Conservation (phyloP, 1,284 basidiomycete genomes). For the Malassezia vespertilionis region DNA sequence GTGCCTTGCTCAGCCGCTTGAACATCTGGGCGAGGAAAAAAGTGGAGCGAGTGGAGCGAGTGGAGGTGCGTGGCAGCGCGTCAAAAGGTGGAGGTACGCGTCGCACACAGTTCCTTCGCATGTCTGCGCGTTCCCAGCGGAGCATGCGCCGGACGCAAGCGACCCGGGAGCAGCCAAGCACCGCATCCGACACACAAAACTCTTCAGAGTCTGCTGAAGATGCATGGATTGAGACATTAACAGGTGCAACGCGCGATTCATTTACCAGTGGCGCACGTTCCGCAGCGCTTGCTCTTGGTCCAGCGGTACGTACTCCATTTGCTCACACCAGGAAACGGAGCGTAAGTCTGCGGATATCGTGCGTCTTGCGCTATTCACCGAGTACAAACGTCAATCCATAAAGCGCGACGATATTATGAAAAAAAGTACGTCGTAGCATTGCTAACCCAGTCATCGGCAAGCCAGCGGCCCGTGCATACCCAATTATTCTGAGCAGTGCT, state of each 20-base stretch:
- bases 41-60: no score
- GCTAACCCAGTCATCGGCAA: constrained; percentile 16
- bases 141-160: not conserved
- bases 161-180: no score
- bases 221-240: no score
- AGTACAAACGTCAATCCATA: constrained; percentile 17
- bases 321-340: constrained; percentile 11
- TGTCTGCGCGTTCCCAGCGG: not conserved
- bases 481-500: constrained; percentile 19
- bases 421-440: constrained; percentile 2
- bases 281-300: not conserved
- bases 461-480: constrained; percentile 18
- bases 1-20: constrained; percentile 11
- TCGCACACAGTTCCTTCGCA: constrained; percentile 6
- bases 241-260: no score
- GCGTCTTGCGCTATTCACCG: constrained; percentile 23
- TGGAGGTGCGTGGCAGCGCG: no score
- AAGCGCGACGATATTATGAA: constrained; percentile 19
- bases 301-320: constrained; percentile 4
- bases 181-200: no score
- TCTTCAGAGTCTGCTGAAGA: no score
- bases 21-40: constrained; percentile 8
- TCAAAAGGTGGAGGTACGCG: not conserved
- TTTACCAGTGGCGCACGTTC: no score
- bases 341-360: constrained; percentile 23